These are phyloP conservation scores for Podaxis sp. DNA, from an alignment of 768 basidiomycete species.

Conservation along the genomic window DNA sequence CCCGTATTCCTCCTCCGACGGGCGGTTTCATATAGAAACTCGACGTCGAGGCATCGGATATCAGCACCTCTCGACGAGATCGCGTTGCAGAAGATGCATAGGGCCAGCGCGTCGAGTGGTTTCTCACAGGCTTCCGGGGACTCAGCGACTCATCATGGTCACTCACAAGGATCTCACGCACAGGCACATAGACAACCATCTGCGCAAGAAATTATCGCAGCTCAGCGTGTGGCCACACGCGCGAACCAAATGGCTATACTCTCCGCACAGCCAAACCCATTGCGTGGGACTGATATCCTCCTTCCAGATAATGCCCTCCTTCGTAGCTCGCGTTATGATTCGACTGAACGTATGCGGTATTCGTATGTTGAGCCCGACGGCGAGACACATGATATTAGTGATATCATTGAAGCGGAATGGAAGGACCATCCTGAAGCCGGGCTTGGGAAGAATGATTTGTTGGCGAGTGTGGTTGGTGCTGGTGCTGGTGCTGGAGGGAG, in stretches of 20 bases:
- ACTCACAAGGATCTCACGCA: conserved; percentile 29
- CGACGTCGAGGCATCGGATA: conserved; percentile 65
- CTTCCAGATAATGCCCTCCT: conserved; percentile 83
- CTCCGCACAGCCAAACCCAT: conserved; percentile 79
- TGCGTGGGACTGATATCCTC: conserved; percentile 86
- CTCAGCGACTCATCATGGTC: background rate
- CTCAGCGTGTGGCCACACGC: conserved; percentile 82
- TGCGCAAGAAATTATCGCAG: conserved; percentile 88
- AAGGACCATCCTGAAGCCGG: conserved; percentile 35
- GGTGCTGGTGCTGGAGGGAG: conserved; percentile 19
- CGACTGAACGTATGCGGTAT: conserved; percentile 78
- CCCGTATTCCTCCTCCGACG: conserved; percentile 90
- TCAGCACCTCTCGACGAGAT: conserved; percentile 84
- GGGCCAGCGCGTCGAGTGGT: conserved; percentile 64
- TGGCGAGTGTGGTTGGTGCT: conserved; percentile 58
- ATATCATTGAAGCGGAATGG: conserved; percentile 90
- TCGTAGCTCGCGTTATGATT: conserved; percentile 76
- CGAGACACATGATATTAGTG: conserved; percentile 90
- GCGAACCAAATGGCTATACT: conserved; percentile 84
- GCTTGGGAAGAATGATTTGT: conserved; percentile 51
- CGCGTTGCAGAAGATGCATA: conserved; percentile 68
- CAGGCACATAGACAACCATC: conserved; percentile 44
- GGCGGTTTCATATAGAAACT: conserved; percentile 69
- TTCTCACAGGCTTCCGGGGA: conserved; percentile 35
- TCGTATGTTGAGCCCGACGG: conserved; percentile 92